Evolutionary conservation across 192 early-diverging fungal species (phyloP).

Genomic region (Backusella circina): DNA sequence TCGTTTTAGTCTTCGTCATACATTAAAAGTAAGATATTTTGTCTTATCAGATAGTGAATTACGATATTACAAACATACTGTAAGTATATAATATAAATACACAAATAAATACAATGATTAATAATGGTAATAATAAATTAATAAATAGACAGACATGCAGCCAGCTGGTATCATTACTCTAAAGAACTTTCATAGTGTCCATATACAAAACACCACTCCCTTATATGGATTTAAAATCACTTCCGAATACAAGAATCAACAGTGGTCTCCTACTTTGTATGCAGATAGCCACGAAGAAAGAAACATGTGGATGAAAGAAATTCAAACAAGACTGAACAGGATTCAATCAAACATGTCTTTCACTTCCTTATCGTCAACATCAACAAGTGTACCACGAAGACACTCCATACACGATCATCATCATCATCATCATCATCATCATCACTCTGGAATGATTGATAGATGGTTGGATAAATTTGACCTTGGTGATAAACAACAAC

Average conservation of each 20-base stretch:
- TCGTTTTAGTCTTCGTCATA: neutral
- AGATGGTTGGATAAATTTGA: neutral
- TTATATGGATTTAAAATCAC: neutral
- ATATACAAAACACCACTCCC: neutral
- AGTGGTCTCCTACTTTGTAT: neutral
- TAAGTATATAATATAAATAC: neutral
- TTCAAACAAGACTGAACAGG: neutral
- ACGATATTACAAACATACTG: neutral
- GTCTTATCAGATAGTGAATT: neutral
- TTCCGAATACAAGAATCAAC: slow-evolving; percentile 1
- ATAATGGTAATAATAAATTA: neutral
- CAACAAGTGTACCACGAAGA: neutral
- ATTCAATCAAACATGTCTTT: neutral
- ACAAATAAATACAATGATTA: neutral
- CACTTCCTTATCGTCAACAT: neutral
- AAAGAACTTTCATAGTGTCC: neutral
- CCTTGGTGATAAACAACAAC: neutral
- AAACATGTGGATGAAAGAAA: neutral
- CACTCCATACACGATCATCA: neutral
- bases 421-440: neutral
- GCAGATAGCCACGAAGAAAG: neutral
- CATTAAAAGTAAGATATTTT: neutral
- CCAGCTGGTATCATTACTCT: neutral
- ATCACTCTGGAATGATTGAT: neutral
- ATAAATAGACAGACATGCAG: neutral